Conservation (phyloP, 2,329 filamentous ascomycete genomes). For the Diaporthe humulicola region DNA sequence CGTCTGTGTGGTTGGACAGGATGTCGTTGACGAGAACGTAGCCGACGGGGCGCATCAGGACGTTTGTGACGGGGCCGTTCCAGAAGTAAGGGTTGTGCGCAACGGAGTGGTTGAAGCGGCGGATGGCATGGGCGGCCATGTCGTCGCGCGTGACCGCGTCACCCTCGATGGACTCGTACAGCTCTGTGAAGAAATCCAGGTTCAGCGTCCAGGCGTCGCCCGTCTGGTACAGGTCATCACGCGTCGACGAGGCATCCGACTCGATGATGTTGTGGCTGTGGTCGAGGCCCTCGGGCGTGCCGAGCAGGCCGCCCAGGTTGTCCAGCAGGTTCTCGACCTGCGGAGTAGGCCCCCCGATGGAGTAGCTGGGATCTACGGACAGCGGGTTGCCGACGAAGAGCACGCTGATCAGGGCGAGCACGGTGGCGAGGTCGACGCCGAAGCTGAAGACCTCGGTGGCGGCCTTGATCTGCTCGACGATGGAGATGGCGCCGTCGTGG, state of each 20-base stretch:
- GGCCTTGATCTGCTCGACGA: conserved; percentile 37
- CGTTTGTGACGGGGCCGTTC: conserved; percentile 46
- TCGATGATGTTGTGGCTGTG: conserved; percentile 47
- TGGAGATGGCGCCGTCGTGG: conserved; percentile 51
- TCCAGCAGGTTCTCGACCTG: conserved; percentile 18
- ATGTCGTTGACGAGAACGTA: conserved; percentile 29
- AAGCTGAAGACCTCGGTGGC: conserved; percentile 57
- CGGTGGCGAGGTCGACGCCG: conserved; percentile 54
- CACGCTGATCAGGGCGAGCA: conserved; percentile 58
- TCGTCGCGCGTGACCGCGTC: conserved; percentile 30
- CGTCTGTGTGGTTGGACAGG: conserved; percentile 47
- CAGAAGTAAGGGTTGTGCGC: conserved; percentile 50
- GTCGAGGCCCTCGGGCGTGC: conserved; percentile 44
- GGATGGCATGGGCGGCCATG: conserved; percentile 57
- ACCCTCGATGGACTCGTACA: conserved; percentile 40
- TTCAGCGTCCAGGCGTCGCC: conserved; percentile 43
- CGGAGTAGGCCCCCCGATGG: conserved; percentile 52
- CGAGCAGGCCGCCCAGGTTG: conserved; percentile 40
- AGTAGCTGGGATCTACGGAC: conserved; percentile 51
- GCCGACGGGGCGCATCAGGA: conserved; percentile 46
- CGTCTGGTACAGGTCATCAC: conserved; percentile 45
- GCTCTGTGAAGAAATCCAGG: conserved; percentile 43
- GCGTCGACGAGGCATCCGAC: conserved; percentile 44
- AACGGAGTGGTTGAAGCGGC: conserved; percentile 56
- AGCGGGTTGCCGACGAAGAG: conserved; percentile 58